Evolutionary conservation across 768 basidiomycete genomes (phyloP), one percentile per base, ranked within the genome.

Genomic region (Lactifluus pinguis): DNA sequence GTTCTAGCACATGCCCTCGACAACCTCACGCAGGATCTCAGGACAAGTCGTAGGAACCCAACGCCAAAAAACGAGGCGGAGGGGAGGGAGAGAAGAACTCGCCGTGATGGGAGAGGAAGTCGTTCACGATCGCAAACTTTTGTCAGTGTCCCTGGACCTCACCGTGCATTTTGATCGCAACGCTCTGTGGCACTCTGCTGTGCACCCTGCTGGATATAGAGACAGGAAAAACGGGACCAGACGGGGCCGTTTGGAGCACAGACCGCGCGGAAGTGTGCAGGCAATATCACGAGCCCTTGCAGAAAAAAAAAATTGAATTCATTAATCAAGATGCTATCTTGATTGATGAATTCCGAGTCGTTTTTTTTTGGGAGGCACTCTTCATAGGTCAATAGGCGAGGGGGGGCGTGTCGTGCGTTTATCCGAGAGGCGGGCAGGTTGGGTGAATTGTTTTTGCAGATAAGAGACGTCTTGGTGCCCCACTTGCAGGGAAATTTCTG

Each of bases 261-360:
- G 38, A 58, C 51, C 61, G 51, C 56, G 25, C 47, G 56, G 61
- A 49, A 44, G 61, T 54, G 47, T 49, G 61, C 57, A 58, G 51
- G 56, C 56, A 52, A 25, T 17, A 34, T 53, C 19, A 8, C 58
- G 32, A 56, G 36, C 45, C 25, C 38, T 6, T 9, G 29, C 32
- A 30, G 21, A 55, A 36, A 48, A 52, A 57, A 56, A 52, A 30
- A 47, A 25, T 25, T 2, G 6, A 7, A 4, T 21, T 25, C 4
- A 36, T 44, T 10, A 47, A 51, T 25, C 47, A 42, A 51, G 42
- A 52, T 9, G 25, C 13, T 25, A 25, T 25, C 25, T 25, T 25
- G 25, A 25, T 25, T 25, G 25, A 25, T 25, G 25, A 25, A 25
- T 25, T 25, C 25, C 25, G 25, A 25, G 25, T 25, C 25, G 25